Evolutionary conservation across 441 rosid genomes (phyloP).

Genomic region (Gossypium davidsonii): DNA sequence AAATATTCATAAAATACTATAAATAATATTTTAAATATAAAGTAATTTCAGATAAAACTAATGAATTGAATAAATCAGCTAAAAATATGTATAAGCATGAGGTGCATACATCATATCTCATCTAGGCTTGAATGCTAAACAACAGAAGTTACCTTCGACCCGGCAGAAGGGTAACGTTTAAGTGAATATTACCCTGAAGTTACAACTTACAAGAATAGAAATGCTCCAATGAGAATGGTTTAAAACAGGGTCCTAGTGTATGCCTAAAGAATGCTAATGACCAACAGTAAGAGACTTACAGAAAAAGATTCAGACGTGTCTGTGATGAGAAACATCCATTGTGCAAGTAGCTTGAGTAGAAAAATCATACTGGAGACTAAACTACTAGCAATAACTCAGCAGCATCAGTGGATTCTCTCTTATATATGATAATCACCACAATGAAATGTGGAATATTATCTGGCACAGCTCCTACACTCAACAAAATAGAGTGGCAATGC

Average conservation of each 20-base stretch:
- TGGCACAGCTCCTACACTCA: conserved; percentile 1
- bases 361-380: background rate
- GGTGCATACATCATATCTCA: too few relatives aligned
- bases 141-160: too few relatives aligned
- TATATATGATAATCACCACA: background rate
- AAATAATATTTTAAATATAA: too few relatives aligned
- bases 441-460: background rate
- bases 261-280: background rate
- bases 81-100: too few relatives aligned
- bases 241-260: background rate
- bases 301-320: background rate
- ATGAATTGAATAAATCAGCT: too few relatives aligned
- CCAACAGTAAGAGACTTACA: background rate
- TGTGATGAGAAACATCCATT: background rate
- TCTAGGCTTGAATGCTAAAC: too few relatives aligned
- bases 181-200: too few relatives aligned
- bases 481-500: conserved; percentile 6
- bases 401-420: background rate
- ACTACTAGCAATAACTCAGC: background rate
- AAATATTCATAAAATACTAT: too few relatives aligned
- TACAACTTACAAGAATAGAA: too few relatives aligned
- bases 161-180: too few relatives aligned
- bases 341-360: background rate
- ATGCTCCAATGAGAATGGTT: background rate
- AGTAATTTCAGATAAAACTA: too few relatives aligned